These are phyloP conservation scores for Cladosporium sp. DNA, from an alignment of 2,329 filamentous ascomycete species.

Conservation along the genomic window DNA sequence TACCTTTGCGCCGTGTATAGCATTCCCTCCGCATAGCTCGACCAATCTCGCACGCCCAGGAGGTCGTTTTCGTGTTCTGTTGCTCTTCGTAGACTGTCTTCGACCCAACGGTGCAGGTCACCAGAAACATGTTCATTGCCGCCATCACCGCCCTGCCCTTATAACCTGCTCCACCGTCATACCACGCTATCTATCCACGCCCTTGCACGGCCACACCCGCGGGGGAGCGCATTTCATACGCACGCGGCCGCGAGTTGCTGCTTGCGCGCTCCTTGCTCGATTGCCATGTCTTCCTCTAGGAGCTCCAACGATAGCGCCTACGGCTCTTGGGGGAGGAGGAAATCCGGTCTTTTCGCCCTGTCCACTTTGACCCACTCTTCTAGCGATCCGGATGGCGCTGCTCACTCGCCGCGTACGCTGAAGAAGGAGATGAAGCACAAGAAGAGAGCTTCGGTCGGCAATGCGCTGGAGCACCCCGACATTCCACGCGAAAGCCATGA, in stretches of 20 bases:
- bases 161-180: background rate
- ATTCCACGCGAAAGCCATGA: conserved; percentile 20
- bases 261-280: background rate
- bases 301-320: conserved; percentile 24
- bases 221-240: background rate
- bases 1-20: conserved; percentile 4
- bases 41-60: background rate
- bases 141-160: background rate
- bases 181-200: background rate
- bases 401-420: conserved; percentile 20
- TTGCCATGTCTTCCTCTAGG: conserved; percentile 19
- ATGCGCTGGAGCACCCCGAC: conserved; percentile 23
- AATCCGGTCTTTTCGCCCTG: conserved; percentile 30
- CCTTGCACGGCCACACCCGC: background rate
- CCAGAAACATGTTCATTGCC: conserved; percentile 5
- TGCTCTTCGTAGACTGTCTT: background rate
- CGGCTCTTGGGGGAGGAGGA: conserved; percentile 26
- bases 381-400: conserved; percentile 17
- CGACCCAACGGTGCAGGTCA: background rate
- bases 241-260: background rate
- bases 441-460: conserved; percentile 17
- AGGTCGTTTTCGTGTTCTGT: background rate
- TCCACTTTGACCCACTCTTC: conserved; percentile 26
- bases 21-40: background rate
- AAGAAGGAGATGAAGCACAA: conserved; percentile 25